Base-by-base conservation (phyloP, 768 basidiomycete species). In the Boletus tomentosulus region DNA sequence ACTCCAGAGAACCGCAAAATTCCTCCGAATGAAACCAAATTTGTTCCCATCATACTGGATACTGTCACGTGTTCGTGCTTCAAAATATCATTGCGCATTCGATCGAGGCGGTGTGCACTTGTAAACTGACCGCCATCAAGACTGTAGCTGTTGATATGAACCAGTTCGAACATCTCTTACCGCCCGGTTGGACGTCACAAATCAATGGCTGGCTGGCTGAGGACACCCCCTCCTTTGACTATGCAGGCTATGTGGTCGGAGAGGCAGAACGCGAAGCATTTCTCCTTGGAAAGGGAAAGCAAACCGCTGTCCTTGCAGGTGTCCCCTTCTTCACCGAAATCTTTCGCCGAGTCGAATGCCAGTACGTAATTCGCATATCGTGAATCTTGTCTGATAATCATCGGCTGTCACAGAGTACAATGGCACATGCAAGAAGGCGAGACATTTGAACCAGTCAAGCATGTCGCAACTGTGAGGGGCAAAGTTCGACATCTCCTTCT, bases 201-300 rank as follows among this genome's bases (percentile, higher is more conserved):
- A 80, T 98, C 50, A 73, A 79, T 3, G 74, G 67, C 13, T 99
- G 96, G 96, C 81, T 95, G 30, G 82, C 82, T 8, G 96, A 99
- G 72, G 96, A 98, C 66, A 89, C 87, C 0, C 96, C 96, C 1
- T 94, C 92, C 1, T 97, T 98, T 61, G 96, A 99, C 71, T 97
- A 92, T 59, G 95, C 89, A 37, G 96, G 96, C 2, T 96, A 89
- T 65, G 92, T 98, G 46, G 96, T 99, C 9, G 96, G 96, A 13
- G 95, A 98, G 66, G 87, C 81, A 7, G 74, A 81, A 35, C 84
- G 92, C 39, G 86, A 89, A 67, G 97, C 97, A 7, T 87, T 85
- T 66, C 80, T 98, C 16, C 79, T 92, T 61, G 96, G 94, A 46
- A 98, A 99, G 74, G 92, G 92, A 55, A 82, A 84, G 48, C 78